Evolutionary conservation across 2,329 filamentous ascomycete species (phyloP).

Genomic region (Colletotrichum graminicola): DNA sequence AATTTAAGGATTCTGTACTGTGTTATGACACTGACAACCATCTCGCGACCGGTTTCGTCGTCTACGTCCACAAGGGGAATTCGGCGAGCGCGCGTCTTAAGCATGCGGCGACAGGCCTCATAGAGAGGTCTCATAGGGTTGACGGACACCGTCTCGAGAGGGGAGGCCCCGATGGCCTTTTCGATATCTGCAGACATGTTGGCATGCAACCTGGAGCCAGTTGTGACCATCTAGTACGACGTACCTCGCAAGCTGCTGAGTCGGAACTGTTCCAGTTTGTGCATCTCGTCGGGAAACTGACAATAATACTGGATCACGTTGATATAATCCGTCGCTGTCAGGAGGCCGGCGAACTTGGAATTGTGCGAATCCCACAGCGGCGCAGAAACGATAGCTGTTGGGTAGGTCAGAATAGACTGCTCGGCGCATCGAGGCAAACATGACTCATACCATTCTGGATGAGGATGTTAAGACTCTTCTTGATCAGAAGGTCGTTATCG

Average conservation of each 20-base stretch:
- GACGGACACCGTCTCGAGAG: constrained; percentile 96
- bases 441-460: constrained; percentile 85
- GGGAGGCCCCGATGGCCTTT: constrained; percentile 88
- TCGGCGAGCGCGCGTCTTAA: constrained; percentile 90
- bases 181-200: constrained; percentile 79
- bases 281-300: constrained; percentile 91
- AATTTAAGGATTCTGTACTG: constrained; percentile 99
- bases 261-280: constrained; percentile 92
- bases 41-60: constrained; percentile 91
- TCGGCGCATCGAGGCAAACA: constrained; percentile 35
- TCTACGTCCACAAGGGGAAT: constrained; percentile 95
- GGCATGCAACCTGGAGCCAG: constrained; percentile 23
- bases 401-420: constrained; percentile 28
- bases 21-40: constrained; percentile 96
- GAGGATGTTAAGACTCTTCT: constrained; percentile 95
- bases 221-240: constrained; percentile 42
- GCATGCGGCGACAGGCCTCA: constrained; percentile 94
- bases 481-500: constrained; percentile 94
- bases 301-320: constrained; percentile 99
- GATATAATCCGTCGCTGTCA: constrained; percentile 97
- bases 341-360: constrained; percentile 91
- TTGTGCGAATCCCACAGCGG: constrained; percentile 96
- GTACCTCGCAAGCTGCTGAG: constrained; percentile 90
- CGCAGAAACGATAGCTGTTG: constrained; percentile 91
- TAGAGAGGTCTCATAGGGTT: constrained; percentile 91